Percentiles rank a stretch among this genome's conserved stretches.
phyloP scores from a whole-genome alignment of 1,284 basidiomycete species.

The Baeospora myosura region DNA sequence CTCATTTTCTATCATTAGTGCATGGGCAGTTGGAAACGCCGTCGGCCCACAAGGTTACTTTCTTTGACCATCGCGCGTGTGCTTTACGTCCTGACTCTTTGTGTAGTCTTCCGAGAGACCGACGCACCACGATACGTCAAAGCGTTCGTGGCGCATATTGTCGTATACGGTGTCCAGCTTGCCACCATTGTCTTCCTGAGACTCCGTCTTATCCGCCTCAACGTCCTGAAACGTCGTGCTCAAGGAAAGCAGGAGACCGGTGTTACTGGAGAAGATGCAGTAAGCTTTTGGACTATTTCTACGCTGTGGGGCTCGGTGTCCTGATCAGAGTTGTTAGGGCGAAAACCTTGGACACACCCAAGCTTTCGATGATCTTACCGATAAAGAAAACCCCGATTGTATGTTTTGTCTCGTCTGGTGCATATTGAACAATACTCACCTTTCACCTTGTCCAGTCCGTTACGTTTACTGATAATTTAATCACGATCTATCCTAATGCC shows the following conservation, averaged over 20 bases:
- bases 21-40: constrained; percentile 45
- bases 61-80: neutral
- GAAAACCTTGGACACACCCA: constrained; percentile 33
- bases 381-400: constrained; percentile 44
- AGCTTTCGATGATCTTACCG: constrained; percentile 44
- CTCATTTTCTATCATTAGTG: constrained; percentile 24
- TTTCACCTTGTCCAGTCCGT: constrained; percentile 25
- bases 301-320: no score
- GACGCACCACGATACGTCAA: constrained; percentile 42
- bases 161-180: constrained; percentile 42
- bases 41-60: constrained; percentile 37
- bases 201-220: constrained; percentile 36
- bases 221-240: constrained; percentile 36
- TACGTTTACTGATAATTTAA: constrained; percentile 30
- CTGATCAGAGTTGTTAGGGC: no score
- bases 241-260: constrained; percentile 21
- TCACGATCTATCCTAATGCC: constrained; percentile 4
- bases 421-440: constrained; percentile 2
- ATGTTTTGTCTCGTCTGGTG: constrained; percentile 16
- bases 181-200: constrained; percentile 35
- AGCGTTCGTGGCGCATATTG: constrained; percentile 42
- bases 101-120: constrained; percentile 35
- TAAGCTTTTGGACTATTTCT: constrained; percentile 13
- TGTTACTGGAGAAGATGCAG: constrained; percentile 21
- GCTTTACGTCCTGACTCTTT: neutral